phyloP scores from a whole-genome alignment of 2,329 filamentous ascomycete genomes.

The Diaporthe batatas region DNA sequence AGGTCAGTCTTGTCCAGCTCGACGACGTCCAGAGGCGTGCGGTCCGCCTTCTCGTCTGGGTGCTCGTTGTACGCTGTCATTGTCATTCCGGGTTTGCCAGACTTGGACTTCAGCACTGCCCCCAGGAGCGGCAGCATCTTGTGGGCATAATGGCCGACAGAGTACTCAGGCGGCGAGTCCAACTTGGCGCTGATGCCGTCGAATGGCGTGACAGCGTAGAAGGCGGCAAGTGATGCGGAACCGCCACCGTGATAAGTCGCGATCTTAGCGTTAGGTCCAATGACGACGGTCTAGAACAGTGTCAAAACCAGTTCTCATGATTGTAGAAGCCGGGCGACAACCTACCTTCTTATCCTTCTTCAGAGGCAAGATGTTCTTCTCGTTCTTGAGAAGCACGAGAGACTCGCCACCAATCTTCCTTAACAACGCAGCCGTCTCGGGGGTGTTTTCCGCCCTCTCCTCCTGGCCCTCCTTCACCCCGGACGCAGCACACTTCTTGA shows the following conservation, averaged over 20 bases:
- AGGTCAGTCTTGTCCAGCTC: conserved; percentile 63
- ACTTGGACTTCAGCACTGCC: conserved; percentile 61
- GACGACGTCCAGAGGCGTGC: conserved; percentile 66
- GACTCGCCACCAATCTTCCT: conserved; percentile 76
- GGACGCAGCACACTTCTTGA: conserved; percentile 68
- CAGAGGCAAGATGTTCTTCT: conserved; percentile 72
- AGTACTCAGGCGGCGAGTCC: conserved; percentile 59
- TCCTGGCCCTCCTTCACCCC: conserved; percentile 67
- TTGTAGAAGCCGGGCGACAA: neutral
- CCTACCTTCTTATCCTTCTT: conserved; percentile 70
- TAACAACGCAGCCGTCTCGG: conserved; percentile 73
- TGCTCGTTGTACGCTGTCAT: conserved; percentile 75
- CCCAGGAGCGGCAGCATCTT: conserved; percentile 73
- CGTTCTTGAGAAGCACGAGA: conserved; percentile 81
- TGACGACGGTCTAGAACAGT: conserved; percentile 60
- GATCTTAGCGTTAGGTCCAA: conserved; percentile 70
- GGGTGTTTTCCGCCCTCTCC: conserved; percentile 68
- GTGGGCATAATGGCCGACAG: conserved; percentile 74
- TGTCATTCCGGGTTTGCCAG: conserved; percentile 69
- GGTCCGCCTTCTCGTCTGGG: conserved; percentile 57
- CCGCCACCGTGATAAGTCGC: conserved; percentile 74
- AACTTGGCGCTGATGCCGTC: conserved; percentile 75
- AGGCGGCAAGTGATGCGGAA: conserved; percentile 70
- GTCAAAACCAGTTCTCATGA: neutral
- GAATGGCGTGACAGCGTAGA: conserved; percentile 79